Evolutionary conservation across 495 filamentous ascomycete species (phyloP).

Genomic region (Penicillium soppii): DNA sequence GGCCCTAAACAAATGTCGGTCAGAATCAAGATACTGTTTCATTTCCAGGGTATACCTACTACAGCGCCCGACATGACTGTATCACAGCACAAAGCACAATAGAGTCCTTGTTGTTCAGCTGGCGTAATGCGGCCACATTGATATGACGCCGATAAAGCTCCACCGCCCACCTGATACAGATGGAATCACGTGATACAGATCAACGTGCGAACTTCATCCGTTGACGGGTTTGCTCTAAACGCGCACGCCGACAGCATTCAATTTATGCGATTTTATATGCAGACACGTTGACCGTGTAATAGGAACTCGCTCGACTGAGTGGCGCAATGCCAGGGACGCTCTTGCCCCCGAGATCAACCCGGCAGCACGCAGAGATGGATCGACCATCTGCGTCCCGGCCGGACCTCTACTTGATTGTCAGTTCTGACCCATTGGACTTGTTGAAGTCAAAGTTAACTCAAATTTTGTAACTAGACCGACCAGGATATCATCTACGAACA

Average conservation of each 20-base stretch:
- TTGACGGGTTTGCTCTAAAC: slow-evolving; percentile 18
- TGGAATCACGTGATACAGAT: slow-evolving; percentile 27
- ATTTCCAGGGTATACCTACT: slow-evolving; percentile 32
- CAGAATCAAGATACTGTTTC: slow-evolving; percentile 1
- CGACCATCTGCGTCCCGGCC: slow-evolving; percentile 46
- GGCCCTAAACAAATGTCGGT: slow-evolving; percentile 30
- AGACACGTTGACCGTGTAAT: slow-evolving; percentile 36
- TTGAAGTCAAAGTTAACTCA: slow-evolving; percentile 12
- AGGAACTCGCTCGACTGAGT: slow-evolving; percentile 44
- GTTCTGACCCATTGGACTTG: slow-evolving; percentile 30
- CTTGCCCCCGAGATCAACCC: slow-evolving; percentile 53
- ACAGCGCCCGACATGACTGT: slow-evolving; percentile 57
- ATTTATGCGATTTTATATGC: slow-evolving; percentile 28
- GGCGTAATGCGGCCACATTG: slow-evolving; percentile 24
- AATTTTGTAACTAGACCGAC: slow-evolving; percentile 53
- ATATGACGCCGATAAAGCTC: slow-evolving; percentile 34
- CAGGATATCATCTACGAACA: slow-evolving; percentile 95
- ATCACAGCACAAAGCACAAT: slow-evolving; percentile 12
- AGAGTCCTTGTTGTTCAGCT: slow-evolving; percentile 15
- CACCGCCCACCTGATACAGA: slow-evolving; percentile 30
- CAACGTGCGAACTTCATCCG: slow-evolving; percentile 27
- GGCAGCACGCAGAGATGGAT: slow-evolving; percentile 51
- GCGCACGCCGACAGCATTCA: slow-evolving; percentile 29
- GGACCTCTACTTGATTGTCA: slow-evolving; percentile 77
- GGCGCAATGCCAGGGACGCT: slow-evolving; percentile 63